Evolutionary conservation across 305 asterid species (phyloP).

Genomic region (Caryopteris hybrid): DNA sequence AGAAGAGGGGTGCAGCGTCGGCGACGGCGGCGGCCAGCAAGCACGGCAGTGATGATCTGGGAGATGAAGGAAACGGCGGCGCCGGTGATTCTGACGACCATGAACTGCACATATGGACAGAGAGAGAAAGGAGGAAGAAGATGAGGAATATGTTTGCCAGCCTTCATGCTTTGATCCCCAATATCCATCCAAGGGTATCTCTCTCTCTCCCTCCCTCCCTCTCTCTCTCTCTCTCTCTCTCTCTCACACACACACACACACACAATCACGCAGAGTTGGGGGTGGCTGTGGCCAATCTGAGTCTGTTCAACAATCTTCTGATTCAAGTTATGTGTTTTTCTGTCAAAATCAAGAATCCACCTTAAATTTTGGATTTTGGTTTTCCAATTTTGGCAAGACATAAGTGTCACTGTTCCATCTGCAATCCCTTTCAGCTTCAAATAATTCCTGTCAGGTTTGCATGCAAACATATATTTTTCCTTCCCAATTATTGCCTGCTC

Average conservation of each 20-base stretch:
- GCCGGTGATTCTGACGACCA: conserved; percentile 34
- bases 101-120: conserved; percentile 53
- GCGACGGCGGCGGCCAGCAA: not conserved
- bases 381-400: not conserved
- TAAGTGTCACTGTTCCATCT: not conserved
- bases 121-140: conserved; percentile 71
- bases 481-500: not conserved
- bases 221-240: not conserved
- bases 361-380: not conserved
- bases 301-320: conserved; percentile 22
- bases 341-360: conserved; percentile 14
- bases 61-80: conserved; percentile 9
- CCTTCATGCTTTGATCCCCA: conserved; percentile 59
- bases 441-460: not conserved
- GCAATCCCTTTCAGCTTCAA: conserved; percentile 1
- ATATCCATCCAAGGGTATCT: conserved; percentile 59
- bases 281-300: not conserved
- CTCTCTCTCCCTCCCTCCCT: too few species aligned
- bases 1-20: not conserved
- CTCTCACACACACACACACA: not conserved
- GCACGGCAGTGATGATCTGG: not conserved
- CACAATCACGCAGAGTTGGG: too few species aligned
- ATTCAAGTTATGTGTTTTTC: not conserved
- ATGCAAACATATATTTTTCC: too few species aligned
- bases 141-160: conserved; percentile 46